Conservation (phyloP, 352 stramenopile species). For the Hyaloperonospora brassicae region DNA sequence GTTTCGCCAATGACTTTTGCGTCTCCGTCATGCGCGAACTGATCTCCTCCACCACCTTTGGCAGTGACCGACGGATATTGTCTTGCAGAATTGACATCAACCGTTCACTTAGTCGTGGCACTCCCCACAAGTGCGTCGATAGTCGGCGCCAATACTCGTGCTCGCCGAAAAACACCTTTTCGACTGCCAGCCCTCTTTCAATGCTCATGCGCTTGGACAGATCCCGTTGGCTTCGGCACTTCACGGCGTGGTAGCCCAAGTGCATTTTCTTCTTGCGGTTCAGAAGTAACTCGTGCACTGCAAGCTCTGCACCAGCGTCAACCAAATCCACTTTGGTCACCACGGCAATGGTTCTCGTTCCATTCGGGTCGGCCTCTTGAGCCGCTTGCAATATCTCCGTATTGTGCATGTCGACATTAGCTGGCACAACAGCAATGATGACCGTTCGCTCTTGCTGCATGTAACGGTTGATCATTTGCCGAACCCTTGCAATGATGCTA, state of each 20-base stretch:
- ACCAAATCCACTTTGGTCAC: slow-evolving; percentile 87
- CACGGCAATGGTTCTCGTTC: slow-evolving; percentile 74
- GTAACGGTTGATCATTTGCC: slow-evolving; percentile 63
- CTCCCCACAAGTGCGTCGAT: slow-evolving; percentile 26
- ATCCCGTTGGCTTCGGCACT: slow-evolving; percentile 69
- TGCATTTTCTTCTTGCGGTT: slow-evolving; percentile 63
- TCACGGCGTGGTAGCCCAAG: slow-evolving; percentile 82
- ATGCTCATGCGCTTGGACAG: slow-evolving; percentile 51
- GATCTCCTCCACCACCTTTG: slow-evolving; percentile 40
- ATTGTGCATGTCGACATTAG: slow-evolving; percentile 83
- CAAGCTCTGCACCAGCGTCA: slow-evolving; percentile 59
- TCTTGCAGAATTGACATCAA: slow-evolving; percentile 43
- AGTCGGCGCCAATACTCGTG: slow-evolving; percentile 38
- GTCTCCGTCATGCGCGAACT: slow-evolving; percentile 17
- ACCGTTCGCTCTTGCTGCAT: slow-evolving; percentile 69
- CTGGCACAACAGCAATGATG: slow-evolving; percentile 79
- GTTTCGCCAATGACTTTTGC: slow-evolving; percentile 10
- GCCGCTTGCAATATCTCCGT: slow-evolving; percentile 73
- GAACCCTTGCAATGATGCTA: slow-evolving; percentile 57
- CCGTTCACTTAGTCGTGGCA: slow-evolving; percentile 24
- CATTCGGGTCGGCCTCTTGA: slow-evolving; percentile 53
- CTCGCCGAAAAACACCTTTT: too few relatives aligned
- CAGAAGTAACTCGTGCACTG: slow-evolving; percentile 64
- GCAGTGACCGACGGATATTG: slow-evolving; percentile 41
- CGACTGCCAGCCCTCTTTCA: slow-evolving; percentile 36